A percentile compares a stretch with the other conserved stretches of the same genome.
phyloP scores from a whole-genome alignment of 73 alveolate species.

The Blepharisma japonicum region DNA sequence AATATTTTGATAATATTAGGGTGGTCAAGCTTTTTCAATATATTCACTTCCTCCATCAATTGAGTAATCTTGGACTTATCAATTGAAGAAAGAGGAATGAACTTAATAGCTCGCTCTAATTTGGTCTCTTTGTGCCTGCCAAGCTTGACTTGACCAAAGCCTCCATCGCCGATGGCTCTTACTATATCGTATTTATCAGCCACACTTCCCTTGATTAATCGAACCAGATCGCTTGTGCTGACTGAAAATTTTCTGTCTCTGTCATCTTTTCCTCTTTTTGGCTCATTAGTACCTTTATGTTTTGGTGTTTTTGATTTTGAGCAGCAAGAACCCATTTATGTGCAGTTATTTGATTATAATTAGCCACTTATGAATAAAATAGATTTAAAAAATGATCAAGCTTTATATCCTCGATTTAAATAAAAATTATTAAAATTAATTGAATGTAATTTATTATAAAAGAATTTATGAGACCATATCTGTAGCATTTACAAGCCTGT shows the following conservation, averaged over 20 bases:
- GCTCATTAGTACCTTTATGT: no score
- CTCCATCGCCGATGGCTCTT: constrained; percentile 21
- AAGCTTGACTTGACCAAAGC: constrained; percentile 14
- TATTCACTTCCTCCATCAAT: constrained; percentile 40
- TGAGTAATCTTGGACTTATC: background rate
- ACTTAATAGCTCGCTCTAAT: background rate
- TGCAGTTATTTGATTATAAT: no score
- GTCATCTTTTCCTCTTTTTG: no score
- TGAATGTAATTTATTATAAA: no score
- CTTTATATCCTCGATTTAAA: no score
- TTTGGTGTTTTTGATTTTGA: no score
- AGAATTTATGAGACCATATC: no score
- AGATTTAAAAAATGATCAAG: no score
- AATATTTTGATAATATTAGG: constrained; percentile 48
- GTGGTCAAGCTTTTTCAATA: constrained; percentile 46
- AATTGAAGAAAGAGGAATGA: background rate
- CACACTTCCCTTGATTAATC: background rate
- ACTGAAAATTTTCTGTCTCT: background rate
- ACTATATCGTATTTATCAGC: background rate
- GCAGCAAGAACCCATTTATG: no score
- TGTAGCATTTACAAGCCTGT: no score
- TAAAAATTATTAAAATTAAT: no score
- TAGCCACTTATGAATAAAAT: no score
- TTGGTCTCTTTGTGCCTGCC: constrained; percentile 20
- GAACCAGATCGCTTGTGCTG: background rate